Base-by-base conservation (phyloP, 2,329 filamentous ascomycete genomes). In the Aspergillus terreus region DNA sequence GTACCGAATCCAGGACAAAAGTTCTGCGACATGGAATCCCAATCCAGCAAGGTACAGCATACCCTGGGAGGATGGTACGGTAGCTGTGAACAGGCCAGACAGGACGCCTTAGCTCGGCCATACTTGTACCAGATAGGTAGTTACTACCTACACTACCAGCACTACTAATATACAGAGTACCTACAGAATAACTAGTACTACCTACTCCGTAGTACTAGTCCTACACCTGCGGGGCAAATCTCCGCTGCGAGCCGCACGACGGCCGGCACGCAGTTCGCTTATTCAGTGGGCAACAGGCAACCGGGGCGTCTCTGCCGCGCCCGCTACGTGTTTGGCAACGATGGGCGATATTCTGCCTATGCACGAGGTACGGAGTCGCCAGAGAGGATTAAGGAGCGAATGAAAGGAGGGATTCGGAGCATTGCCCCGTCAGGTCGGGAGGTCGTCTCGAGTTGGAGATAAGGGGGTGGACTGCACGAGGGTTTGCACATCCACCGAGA, bases 251-350 rank as follows among this genome's bases (percentile, higher is more conserved):
- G 35, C 35, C 35, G 35, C 35, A 38, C 14, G 35, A 23, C 21
- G 27, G 43, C 15, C 27, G 19, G 17, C 38, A 14, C 40, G 49
- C 36, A 43, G 50, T 52, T 52, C 53, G 53, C 50, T 51, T 54
- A 47, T 47, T 44, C 32, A 45, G 46, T 43, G 32, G 35, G 49
- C 44, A 19, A 19, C 19, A 54, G 54, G 46, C 50, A 51, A 55
- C 46, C 49, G 17, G 21, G 19, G 19, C 7, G 27, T 44, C 27
- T 49, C 19, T 52, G 38, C 45, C 44, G 40, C 52, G 32, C 19
- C 36, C 17, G 38, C 38, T 51, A 54, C 51, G 49, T 45, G 50
- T 51, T 46, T 38, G 46, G 41, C 40, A 47, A 44, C 27, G 49
- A 54, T 40, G 46, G 25, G 46, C 30, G 12, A 43, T n/a, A 19